Evolutionary conservation across 805 yeast genomes (phyloP), one percentile per base, ranked within the genome.

Genomic region (Yamadazyma sp.): DNA sequence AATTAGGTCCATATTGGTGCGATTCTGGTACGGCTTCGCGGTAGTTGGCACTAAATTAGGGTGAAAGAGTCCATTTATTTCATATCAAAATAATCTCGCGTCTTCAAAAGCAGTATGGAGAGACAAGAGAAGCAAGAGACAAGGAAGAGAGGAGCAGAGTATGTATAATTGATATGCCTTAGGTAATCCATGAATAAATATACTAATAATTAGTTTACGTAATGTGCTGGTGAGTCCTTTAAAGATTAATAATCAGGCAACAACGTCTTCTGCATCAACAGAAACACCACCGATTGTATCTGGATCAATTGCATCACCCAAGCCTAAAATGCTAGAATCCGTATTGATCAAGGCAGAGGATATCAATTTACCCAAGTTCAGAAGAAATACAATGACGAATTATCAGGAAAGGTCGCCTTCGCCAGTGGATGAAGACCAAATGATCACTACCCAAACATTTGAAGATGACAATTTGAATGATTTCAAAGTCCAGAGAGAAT

Each of bases 71-170:
- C n/a, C n/a, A n/a, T n/a, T n/a, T n/a, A n/a, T n/a, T n/a, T n/a
- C n/a, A n/a, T n/a, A n/a, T n/a, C n/a, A n/a, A n/a, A n/a, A n/a
- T n/a, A n/a, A n/a, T n/a, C n/a, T n/a, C n/a, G n/a, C n/a, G n/a
- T n/a, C n/a, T n/a, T n/a, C n/a, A n/a, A n/a, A n/a, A n/a, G n/a
- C 22, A 22, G 11, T 17, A 34, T 34, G 39, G 30, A 21, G 19
- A 36, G 53, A 27, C 36, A 33, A 26, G 49, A 50, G 43, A 44
- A 48, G 38, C 40, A 52, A 18, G 60, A 64, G 39, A 50, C 65
- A 25, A 51, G 72, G 22, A 47, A 58, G 18, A 50, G 71, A 30
- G 73, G 73, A 16, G 57, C 70, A 15, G 71, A 67, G 71, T 65
- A 66, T 47, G 73, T 62, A 20, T 13, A 25, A 16, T 16, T n/a